These are phyloP conservation scores for Xylaria sp. DNA, from an alignment of 2,329 filamentous ascomycete genomes.

Conservation along the genomic window DNA sequence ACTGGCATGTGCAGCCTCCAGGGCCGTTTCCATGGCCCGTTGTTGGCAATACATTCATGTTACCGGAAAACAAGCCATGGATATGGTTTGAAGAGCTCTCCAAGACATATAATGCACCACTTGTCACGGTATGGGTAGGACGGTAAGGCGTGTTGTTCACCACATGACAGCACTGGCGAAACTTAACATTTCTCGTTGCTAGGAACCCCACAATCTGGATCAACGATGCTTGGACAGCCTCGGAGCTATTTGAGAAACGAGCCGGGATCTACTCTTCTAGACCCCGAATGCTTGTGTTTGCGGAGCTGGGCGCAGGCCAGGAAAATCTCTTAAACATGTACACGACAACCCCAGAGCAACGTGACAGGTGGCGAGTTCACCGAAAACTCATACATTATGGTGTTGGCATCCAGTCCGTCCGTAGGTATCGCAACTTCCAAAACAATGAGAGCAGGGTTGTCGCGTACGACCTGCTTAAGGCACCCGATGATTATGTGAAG, in stretches of 20 bases:
- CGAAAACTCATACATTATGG: constrained; percentile 63
- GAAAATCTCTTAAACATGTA: constrained; percentile 58
- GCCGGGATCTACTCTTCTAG: constrained; percentile 62
- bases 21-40: constrained; percentile 65
- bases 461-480: constrained; percentile 59
- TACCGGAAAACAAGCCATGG: constrained; percentile 67
- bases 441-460: constrained; percentile 67
- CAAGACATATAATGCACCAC: constrained; percentile 57
- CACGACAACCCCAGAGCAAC: constrained; percentile 52
- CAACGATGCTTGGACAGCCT: constrained; percentile 60
- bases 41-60: constrained; percentile 65
- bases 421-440: constrained; percentile 63
- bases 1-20: constrained; percentile 55
- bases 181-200: constrained; percentile 34
- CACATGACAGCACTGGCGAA: not conserved
- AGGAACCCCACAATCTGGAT: constrained; percentile 59
- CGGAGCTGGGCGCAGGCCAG: constrained; percentile 58
- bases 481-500: constrained; percentile 59
- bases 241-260: constrained; percentile 65
- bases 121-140: constrained; percentile 68
- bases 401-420: constrained; percentile 65
- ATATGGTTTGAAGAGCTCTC: constrained; percentile 66
- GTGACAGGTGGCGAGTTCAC: constrained; percentile 56
- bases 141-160: constrained; percentile 44
- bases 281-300: constrained; percentile 61